These are phyloP conservation scores for Mycena vulgaris DNA, from an alignment of 768 basidiomycete species.

Conservation along the genomic window DNA sequence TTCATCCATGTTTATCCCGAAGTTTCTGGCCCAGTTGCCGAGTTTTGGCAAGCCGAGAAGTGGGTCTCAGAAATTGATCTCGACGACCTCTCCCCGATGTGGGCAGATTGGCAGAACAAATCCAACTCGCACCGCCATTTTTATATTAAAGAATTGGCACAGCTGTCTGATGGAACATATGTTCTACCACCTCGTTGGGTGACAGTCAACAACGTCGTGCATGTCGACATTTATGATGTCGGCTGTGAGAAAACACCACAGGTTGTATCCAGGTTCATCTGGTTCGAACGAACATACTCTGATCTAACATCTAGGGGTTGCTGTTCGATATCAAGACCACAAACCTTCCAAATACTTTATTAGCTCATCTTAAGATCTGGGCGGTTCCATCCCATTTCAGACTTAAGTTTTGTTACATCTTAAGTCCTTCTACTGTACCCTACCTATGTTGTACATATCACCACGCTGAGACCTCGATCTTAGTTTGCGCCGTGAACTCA, in stretches of 20 bases:
- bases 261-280: background rate
- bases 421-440: too few relatives aligned
- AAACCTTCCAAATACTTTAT: background rate
- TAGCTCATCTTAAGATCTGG: too few relatives aligned
- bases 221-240: background rate
- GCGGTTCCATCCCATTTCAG: too few relatives aligned
- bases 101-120: conserved; percentile 16
- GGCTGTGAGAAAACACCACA: background rate
- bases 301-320: background rate
- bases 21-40: conserved; percentile 24
- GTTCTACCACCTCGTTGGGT: conserved; percentile 40
- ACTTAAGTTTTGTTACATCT: too few relatives aligned
- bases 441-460: too few relatives aligned
- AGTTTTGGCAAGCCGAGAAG: conserved; percentile 26
- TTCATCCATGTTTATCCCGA: conserved; percentile 45
- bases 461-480: too few relatives aligned
- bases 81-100: conserved; percentile 31
- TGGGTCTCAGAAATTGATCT: conserved; percentile 24
- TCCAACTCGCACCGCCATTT: conserved; percentile 5
- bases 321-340: background rate
- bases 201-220: background rate
- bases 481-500: too few relatives aligned
- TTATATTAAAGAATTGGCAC: conserved; percentile 28
- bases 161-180: conserved; percentile 32
- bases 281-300: background rate